Conservation (phyloP, 495 filamentous ascomycete species). For the Neurospora sp. region DNA sequence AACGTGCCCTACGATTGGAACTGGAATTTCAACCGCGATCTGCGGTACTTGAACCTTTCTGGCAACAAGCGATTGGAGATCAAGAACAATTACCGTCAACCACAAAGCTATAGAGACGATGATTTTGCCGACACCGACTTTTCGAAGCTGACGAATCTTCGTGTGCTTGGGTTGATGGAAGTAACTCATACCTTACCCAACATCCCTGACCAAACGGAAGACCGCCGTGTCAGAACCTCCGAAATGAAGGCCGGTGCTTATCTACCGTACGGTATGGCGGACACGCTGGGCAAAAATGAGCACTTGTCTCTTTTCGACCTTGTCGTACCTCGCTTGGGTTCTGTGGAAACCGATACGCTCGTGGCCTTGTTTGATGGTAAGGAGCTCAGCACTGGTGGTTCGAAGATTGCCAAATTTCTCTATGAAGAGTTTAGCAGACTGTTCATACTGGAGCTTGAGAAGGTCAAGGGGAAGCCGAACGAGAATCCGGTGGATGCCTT, state of each 20-base stretch:
- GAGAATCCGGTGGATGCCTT: constrained; percentile 79
- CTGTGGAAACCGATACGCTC: constrained; percentile 81
- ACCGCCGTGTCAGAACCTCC: constrained; percentile 91
- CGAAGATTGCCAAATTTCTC: constrained; percentile 89
- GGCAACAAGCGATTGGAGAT: constrained; percentile 97
- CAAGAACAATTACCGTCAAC: constrained; percentile 36
- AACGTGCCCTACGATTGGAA: constrained; percentile 99
- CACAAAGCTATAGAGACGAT: constrained; percentile 47
- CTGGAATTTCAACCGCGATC: constrained; percentile 94
- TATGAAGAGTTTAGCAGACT: constrained; percentile 86
- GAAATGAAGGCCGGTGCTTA: constrained; percentile 69
- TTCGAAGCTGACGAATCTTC: constrained; percentile 70
- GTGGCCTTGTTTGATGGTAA: constrained; percentile 95
- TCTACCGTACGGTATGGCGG: constrained; percentile 94
- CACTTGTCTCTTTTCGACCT: constrained; percentile 97
- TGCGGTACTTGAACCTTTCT: constrained; percentile 92
- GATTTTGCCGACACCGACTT: constrained; percentile 75
- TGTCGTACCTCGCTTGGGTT: constrained; percentile 85
- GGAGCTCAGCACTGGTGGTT: constrained; percentile 71
- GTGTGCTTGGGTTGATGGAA: constrained; percentile 93
- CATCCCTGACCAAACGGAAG: constrained; percentile 89
- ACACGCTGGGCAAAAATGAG: constrained; percentile 85
- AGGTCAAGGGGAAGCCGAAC: constrained; percentile 38
- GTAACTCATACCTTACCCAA: constrained; percentile 82
- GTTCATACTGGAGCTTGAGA: constrained; percentile 73